phyloP scores from a whole-genome alignment of 352 stramenopile genomes.

The Phytophthora quininea region DNA sequence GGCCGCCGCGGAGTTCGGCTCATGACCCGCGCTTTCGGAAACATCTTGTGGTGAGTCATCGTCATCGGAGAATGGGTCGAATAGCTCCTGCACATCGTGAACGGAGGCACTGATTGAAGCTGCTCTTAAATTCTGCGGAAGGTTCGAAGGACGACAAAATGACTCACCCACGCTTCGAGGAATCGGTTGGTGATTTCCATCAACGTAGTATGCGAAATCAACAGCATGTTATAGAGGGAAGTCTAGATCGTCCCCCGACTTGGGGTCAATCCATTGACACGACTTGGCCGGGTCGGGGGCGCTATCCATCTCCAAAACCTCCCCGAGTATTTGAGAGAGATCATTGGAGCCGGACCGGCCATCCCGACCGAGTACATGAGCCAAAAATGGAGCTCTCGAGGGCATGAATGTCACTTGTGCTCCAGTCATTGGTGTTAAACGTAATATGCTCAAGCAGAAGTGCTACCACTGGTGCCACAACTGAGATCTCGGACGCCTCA shows the following conservation, averaged over 20 bases:
- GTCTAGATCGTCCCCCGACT: background rate
- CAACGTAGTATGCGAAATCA: slow-evolving; percentile 1
- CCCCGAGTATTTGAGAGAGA: background rate
- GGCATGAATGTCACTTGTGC: background rate
- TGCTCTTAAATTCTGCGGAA: background rate
- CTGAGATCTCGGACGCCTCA: too few species aligned
- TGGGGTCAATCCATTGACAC: slow-evolving; percentile 13
- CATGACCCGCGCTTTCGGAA: background rate
- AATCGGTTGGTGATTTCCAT: background rate
- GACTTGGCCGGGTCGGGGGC: background rate
- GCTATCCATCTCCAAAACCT: background rate
- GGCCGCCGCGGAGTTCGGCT: too few species aligned
- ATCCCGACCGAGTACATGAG: background rate
- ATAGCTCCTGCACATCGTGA: slow-evolving; percentile 5
- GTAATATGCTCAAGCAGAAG: slow-evolving; percentile 4
- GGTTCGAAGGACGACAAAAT: background rate
- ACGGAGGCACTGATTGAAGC: background rate
- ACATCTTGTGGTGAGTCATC: background rate
- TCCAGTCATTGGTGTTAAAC: slow-evolving; percentile 6
- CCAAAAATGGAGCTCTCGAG: background rate
- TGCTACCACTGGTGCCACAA: background rate
- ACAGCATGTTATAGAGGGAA: background rate
- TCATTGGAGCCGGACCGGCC: background rate
- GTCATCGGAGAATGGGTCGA: slow-evolving; percentile 7
- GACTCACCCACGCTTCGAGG: background rate